phyloP scores from a whole-genome alignment of 225 moss, liverwort and hornwort species.

The Lunularia cruciata region DNA sequence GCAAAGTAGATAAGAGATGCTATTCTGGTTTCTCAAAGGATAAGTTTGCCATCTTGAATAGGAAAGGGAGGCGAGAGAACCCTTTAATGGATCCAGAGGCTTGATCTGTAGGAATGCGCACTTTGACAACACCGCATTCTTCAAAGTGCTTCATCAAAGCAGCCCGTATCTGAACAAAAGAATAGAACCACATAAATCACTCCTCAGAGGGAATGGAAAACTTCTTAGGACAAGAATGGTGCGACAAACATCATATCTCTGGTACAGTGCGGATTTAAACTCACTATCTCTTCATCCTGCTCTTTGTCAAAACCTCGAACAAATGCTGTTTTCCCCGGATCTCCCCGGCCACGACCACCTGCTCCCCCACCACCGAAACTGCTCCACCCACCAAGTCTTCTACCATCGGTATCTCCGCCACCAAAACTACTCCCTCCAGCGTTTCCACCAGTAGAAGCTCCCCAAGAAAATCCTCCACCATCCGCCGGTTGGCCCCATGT shows the following conservation, averaged over 20 bases:
- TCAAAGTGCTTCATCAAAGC: constrained; percentile 60
- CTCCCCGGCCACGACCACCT: constrained; percentile 32
- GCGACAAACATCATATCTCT: neutral
- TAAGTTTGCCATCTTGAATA: neutral
- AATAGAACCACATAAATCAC: too few relatives aligned
- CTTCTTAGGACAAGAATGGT: neutral
- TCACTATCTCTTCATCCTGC: constrained; percentile 69
- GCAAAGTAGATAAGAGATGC: constrained; percentile 8
- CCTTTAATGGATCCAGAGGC: constrained; percentile 70
- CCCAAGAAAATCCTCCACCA: constrained; percentile 10
- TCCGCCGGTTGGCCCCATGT: constrained; percentile 19
- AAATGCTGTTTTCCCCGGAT: constrained; percentile 59
- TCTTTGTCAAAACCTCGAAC: constrained; percentile 74
- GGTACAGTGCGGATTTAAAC: constrained; percentile 16
- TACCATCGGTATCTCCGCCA: constrained; percentile 24
- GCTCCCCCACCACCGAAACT: constrained; percentile 23
- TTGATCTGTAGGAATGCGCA: constrained; percentile 69
- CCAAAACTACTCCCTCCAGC: constrained; percentile 13
- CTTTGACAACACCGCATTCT: constrained; percentile 56
- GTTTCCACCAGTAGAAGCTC: constrained; percentile 12
- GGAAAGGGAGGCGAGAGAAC: too few relatives aligned
- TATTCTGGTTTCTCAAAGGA: constrained; percentile 14
- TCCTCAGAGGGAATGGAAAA: neutral
- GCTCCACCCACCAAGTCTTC: constrained; percentile 7
- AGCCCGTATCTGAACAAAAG: constrained; percentile 57